A percentile compares a stretch with the other conserved stretches of the same genome.
Evolutionary conservation across 176 grass and related monocot species (phyloP).

Genomic region (Carex pumila): DNA sequence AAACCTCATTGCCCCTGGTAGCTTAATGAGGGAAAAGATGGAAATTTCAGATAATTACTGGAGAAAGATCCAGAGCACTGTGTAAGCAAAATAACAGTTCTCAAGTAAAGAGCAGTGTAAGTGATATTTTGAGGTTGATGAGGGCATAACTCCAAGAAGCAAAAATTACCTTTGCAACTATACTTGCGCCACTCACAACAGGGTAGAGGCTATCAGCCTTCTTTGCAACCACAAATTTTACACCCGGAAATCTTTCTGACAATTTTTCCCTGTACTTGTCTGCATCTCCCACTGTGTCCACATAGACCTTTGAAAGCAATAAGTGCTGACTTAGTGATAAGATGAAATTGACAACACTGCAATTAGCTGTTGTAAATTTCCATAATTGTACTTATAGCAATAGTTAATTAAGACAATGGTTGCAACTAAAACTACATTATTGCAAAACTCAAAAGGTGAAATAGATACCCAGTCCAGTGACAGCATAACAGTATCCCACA

Average conservation of each 20-base stretch:
- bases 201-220: slow-evolving; percentile 96
- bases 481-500: not conserved
- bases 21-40: not conserved
- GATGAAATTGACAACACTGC: not conserved
- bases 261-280: slow-evolving; percentile 87
- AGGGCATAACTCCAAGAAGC: not conserved
- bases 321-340: not conserved
- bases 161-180: slow-evolving; percentile 79
- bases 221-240: slow-evolving; percentile 91
- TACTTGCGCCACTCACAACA: slow-evolving; percentile 93
- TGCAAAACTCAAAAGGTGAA: not conserved
- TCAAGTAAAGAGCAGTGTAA: not conserved
- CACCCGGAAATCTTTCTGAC: slow-evolving; percentile 68
- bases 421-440: not conserved
- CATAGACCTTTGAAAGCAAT: slow-evolving; percentile 56
- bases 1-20: not conserved
- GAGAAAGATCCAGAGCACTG: not conserved
- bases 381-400: not conserved
- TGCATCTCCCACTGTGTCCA: slow-evolving; percentile 89
- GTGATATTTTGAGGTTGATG: not conserved
- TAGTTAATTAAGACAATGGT: not conserved
- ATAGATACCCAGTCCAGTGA: not conserved
- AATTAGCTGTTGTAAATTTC: not conserved
- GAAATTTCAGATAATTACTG: not conserved
- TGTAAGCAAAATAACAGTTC: not conserved